Percentiles rank a stretch among this genome's conserved stretches.
phyloP scores from a whole-genome alignment of 306 rosid species.

The Prunus campanulata region DNA sequence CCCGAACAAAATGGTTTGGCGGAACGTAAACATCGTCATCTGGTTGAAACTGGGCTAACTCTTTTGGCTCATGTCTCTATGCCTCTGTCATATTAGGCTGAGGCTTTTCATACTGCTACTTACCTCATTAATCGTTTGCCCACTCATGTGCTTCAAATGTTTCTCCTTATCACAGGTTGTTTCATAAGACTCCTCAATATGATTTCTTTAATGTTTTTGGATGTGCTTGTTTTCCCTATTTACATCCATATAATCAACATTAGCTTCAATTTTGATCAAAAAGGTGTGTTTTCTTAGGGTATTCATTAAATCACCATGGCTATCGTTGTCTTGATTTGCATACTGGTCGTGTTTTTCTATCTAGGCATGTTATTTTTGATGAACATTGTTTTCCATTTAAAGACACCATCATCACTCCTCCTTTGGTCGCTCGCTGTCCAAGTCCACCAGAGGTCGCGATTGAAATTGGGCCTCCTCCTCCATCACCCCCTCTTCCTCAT shows the following conservation, averaged over 20 bases:
- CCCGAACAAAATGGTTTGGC: neutral
- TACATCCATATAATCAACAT: neutral
- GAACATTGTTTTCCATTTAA: neutral
- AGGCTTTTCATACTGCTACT: neutral
- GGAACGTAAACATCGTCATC: neutral
- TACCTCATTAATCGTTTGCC: neutral
- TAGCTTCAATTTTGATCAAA: neutral
- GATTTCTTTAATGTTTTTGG: neutral
- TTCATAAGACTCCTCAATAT: neutral
- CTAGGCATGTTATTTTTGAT: neutral
- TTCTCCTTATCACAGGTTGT: neutral
- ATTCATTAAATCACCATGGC: neutral
- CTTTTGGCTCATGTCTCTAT: neutral
- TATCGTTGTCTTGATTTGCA: neutral
- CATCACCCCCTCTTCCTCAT: too few species aligned
- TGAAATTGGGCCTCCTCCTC: neutral
- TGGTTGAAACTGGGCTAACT: neutral
- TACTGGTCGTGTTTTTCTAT: neutral
- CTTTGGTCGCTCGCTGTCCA: too few species aligned
- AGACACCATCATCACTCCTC: too few species aligned
- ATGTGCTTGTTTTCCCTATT: neutral
- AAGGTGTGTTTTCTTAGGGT: neutral
- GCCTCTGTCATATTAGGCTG: neutral
- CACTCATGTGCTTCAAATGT: neutral
- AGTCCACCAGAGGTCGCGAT: too few species aligned